Evolutionary conservation across 2,329 filamentous ascomycete genomes (phyloP).

Genomic region (Fusarium mundagurra): DNA sequence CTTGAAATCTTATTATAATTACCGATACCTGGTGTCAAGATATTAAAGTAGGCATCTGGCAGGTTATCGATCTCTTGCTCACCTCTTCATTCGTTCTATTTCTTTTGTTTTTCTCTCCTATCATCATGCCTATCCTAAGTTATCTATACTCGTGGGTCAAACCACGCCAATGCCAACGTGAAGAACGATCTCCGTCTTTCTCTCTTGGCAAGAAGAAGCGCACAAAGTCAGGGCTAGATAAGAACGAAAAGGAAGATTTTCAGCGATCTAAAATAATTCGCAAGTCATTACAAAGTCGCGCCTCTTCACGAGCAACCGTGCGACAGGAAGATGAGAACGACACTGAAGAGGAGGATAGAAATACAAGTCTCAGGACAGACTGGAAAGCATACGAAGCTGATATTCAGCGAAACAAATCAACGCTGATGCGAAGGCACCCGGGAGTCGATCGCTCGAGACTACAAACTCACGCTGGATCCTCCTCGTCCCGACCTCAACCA

Average conservation of each 20-base stretch:
- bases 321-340: slow-evolving; percentile 21
- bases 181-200: slow-evolving; percentile 26
- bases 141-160: slow-evolving; percentile 40
- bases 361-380: slow-evolving; percentile 42
- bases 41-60: not conserved
- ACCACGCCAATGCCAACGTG: slow-evolving; percentile 22
- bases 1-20: slow-evolving; percentile 16
- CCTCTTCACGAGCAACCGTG: slow-evolving; percentile 34
- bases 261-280: slow-evolving; percentile 54
- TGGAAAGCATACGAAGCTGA: slow-evolving; percentile 55
- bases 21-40: not conserved
- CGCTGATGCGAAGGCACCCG: slow-evolving; percentile 45
- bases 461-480: slow-evolving; percentile 18
- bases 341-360: slow-evolving; percentile 33
- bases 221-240: slow-evolving; percentile 22
- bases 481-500: slow-evolving; percentile 18
- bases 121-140: slow-evolving; percentile 36
- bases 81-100: slow-evolving; percentile 3
- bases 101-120: not conserved
- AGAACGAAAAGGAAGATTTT: slow-evolving; percentile 47
- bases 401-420: slow-evolving; percentile 43
- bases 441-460: slow-evolving; percentile 34
- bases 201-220: slow-evolving; percentile 38
- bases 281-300: slow-evolving; percentile 53
- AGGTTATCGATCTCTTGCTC: not conserved